Evolutionary conservation across 257 asterid genomes (phyloP).

Genomic region (Marsdenia floribunda): DNA sequence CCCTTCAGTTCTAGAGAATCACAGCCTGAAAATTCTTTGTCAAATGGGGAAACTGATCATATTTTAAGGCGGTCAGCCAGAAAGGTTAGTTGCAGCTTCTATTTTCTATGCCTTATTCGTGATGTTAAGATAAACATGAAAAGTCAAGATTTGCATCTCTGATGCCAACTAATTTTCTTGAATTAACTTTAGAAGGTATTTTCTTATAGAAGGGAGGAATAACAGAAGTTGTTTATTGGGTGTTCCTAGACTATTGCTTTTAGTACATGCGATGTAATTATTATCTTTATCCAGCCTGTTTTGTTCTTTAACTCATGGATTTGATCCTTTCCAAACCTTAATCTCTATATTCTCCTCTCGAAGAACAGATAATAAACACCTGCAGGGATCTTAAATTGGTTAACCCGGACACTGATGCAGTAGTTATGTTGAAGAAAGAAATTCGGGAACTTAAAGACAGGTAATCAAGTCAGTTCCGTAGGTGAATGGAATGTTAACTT

Average conservation of each 20-base stretch:
- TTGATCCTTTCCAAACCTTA: not conserved
- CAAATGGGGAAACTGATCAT: constrained; percentile 7
- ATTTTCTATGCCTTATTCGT: not conserved
- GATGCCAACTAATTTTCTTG: too few species aligned
- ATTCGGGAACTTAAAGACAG: constrained; percentile 29
- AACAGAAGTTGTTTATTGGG: too few species aligned
- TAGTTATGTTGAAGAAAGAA: constrained; percentile 33
- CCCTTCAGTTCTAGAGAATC: constrained; percentile 7
- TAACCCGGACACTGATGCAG: constrained; percentile 8
- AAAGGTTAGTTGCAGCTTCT: constrained; percentile 26
- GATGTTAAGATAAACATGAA: not conserved
- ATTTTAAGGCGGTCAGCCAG: constrained; percentile 9
- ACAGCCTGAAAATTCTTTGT: constrained; percentile 7
- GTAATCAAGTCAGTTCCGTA: constrained; percentile 17
- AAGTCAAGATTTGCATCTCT: not conserved
- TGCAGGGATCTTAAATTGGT: constrained; percentile 4
- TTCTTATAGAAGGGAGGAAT: not conserved
- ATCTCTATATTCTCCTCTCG: not conserved
- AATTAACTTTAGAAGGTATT: too few species aligned
- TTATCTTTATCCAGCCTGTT: too few species aligned
- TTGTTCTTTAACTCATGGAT: too few species aligned
- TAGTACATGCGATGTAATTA: not conserved
- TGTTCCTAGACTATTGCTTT: not conserved
- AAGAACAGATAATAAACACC: constrained; percentile 25
- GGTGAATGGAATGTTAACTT: not conserved